phyloP scores from a whole-genome alignment of 768 basidiomycete species.

The Mycena belliarum region DNA sequence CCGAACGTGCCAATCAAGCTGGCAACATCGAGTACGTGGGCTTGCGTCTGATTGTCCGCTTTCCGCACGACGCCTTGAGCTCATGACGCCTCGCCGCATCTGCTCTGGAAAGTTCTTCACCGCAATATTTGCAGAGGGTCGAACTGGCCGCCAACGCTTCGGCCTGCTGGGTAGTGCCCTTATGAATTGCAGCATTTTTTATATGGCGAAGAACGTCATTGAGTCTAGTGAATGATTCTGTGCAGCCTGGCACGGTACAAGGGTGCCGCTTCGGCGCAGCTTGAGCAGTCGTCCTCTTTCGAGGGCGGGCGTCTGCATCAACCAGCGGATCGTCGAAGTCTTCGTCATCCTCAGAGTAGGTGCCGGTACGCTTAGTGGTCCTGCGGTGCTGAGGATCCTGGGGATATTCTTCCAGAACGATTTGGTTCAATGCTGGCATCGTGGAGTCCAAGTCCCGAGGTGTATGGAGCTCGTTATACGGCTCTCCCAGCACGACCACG shows the following conservation, averaged over 20 bases:
- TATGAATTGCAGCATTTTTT: constrained; percentile 27
- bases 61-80: constrained; percentile 3
- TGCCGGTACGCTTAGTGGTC: neutral
- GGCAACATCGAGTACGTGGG: constrained; percentile 11
- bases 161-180: constrained; percentile 1
- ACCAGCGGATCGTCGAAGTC: constrained; percentile 1
- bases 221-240: constrained; percentile 26
- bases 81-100: constrained; percentile 16
- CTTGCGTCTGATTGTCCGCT: constrained; percentile 8
- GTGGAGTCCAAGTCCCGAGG: neutral
- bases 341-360: constrained; percentile 7
- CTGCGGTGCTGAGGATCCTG: neutral
- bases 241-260: constrained; percentile 27
- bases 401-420: constrained; percentile 8
- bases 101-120: constrained; percentile 5
- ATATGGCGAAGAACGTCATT: constrained; percentile 28
- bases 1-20: neutral
- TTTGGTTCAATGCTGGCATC: neutral
- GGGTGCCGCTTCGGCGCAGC: constrained; percentile 5
- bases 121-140: constrained; percentile 19
- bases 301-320: constrained; percentile 3
- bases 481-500: neutral
- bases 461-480: neutral
- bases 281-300: neutral
- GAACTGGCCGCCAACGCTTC: constrained; percentile 15